phyloP scores from a whole-genome alignment of 345 rosid species.

The Hibiscus trionum region DNA sequence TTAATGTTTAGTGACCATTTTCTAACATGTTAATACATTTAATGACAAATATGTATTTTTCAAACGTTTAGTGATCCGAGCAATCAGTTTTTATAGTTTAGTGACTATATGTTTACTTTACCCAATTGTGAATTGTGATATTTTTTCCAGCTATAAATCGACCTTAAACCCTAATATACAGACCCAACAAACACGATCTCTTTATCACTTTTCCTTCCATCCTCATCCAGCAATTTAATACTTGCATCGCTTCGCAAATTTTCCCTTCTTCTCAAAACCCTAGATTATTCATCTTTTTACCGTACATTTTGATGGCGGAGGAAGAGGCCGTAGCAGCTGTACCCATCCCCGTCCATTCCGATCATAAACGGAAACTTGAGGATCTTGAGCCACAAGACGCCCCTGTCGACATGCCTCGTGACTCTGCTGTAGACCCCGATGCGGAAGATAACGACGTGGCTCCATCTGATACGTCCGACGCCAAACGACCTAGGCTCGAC shows the following conservation, averaged over 20 bases:
- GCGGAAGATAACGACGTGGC: constrained; percentile 17
- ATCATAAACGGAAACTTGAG: constrained; percentile 73
- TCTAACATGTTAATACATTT: no score
- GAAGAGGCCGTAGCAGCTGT: constrained; percentile 40
- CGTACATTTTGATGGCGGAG: constrained; percentile 39
- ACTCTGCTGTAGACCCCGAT: constrained; percentile 11
- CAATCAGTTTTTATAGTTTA: no score
- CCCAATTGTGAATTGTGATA: neutral
- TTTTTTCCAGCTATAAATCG: neutral
- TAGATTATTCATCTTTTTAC: neutral
- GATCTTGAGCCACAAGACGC: constrained; percentile 35
- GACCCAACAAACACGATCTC: neutral
- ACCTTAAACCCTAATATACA: neutral
- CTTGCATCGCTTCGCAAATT: neutral
- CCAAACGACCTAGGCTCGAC: constrained; percentile 48
- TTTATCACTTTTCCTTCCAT: neutral
- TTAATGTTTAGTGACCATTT: no score
- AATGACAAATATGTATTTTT: no score
- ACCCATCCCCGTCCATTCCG: constrained; percentile 23
- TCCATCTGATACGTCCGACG: constrained; percentile 31
- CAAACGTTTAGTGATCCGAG: no score
- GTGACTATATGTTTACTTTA: no score
- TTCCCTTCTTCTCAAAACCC: constrained; percentile 11
- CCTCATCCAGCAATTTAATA: neutral
- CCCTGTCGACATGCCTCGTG: neutral